Evolutionary conservation across 1,284 basidiomycete genomes (phyloP), one percentile per base, ranked within the genome.

Genomic region (Chalciporus sp.): DNA sequence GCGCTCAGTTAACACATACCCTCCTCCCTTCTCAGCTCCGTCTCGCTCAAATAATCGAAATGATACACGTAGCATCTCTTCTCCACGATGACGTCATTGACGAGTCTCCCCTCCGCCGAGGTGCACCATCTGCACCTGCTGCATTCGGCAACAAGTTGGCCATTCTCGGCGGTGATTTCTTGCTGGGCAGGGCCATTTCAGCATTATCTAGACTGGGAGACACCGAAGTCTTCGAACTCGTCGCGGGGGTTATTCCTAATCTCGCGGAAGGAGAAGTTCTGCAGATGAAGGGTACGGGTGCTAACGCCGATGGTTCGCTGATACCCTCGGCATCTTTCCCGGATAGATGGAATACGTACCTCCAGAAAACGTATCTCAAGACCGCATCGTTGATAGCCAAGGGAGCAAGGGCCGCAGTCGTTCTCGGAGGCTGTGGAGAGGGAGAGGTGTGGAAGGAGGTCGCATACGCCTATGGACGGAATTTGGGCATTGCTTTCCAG

Each of bases 41-140:
- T 28, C 83, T 99, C 23, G 96, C 96, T 2, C 94, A 96, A 68
- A 97, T 99, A 54, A 89, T 94, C 47, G 97, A 99, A 72, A 98
- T 99, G 94, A 94, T 99, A 58, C 95, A 99, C 70, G 94, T 98
- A 59, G 96, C 97, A 28, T 96, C 93, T 1, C 80, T 97, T 7
- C 77, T 99, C n/a, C 97, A 99, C 70, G 95, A 99, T 80, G 92
- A 94, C 64, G 95, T 99, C 47, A 88, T 95, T 58, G 96, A 99
- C 76, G 80, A 80, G 55, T 93, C 95, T 0, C 77, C 85, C 14
- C 81, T 95, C 2, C 88, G 96, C 1, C 82, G 96, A 2, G 89
- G 91, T 6, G 83, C 81, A 0, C 84, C 94, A 4, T 92, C 90
- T 12, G 94, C 94, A 0, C 97, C 95, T 0, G 81, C 86, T 8